Evolutionary conservation across 192 early-diverging fungal species (phyloP), one percentile per base, ranked within the genome.

Genomic region (Backusella tuberculispora): DNA sequence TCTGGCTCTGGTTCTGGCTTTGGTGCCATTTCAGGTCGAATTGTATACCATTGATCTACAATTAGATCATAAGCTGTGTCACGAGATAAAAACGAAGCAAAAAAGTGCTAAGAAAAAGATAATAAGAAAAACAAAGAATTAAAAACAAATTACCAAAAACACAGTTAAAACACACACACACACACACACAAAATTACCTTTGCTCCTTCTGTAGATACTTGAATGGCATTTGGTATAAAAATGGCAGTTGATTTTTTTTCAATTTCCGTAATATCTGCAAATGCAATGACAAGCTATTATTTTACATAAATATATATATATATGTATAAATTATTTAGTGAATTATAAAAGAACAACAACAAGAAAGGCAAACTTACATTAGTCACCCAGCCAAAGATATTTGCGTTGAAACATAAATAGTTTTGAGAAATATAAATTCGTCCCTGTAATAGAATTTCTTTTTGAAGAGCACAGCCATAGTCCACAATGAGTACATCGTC

Each of bases 361-460:
- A 45, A 1, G 24, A 15, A 71, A 26, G n/a, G 42, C 13, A 74
- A 60, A 40, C 24, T 65, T 86, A 87, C 88, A 73, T 86, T 92
- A 5, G 93, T 94, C 4, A 93, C 91, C 90, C 94, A 95, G 42
- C 95, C 95, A 85, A 97, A 94, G 72, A 97, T 94, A 73, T 94
- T 95, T 45, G 92, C 90, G 82, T 95, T 89, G 79, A 97, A 97
- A 78, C 92, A 93, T 45, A 95, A 80, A 79, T 91, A 83, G 76
- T 87, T 90, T 72, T 94, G 88, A 4, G 95, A 95, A 77, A 95
- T 83, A 76, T 94, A 96, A 63, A 97, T 77, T 46, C 92, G 84
- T 10, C 95, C 95, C 63, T 97, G 95, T 17, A 93, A 88, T 5
- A 97, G 83, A 47, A 97, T 95, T 63, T 97, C 95, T 63, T 94